Evolutionary conservation across 1,139 yeast species (phyloP).

Genomic region (Sugiyamaella paludigena): DNA sequence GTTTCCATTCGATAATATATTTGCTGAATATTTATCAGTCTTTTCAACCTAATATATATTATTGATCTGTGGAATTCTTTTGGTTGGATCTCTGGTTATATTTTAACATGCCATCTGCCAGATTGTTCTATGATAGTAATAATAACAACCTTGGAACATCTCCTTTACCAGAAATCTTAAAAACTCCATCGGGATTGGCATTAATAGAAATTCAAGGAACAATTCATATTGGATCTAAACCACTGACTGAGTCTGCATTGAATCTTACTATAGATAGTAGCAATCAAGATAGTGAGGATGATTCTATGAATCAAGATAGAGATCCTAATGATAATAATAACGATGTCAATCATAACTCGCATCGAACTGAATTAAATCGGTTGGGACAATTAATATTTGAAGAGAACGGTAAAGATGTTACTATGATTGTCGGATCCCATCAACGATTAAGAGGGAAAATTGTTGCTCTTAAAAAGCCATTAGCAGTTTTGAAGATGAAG

Average conservation of each 20-base stretch:
- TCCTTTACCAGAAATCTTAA: slow-evolving; percentile 28
- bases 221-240: slow-evolving; percentile 30
- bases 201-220: slow-evolving; percentile 38
- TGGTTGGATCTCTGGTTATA: too few relatives aligned
- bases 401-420: slow-evolving; percentile 29
- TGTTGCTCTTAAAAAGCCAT: slow-evolving; percentile 35
- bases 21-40: too few relatives aligned
- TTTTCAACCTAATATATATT: too few relatives aligned
- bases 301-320: slow-evolving; percentile 5
- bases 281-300: slow-evolving; percentile 9
- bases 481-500: slow-evolving; percentile 34
- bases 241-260: slow-evolving; percentile 24
- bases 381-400: slow-evolving; percentile 30
- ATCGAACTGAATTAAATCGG: slow-evolving; percentile 8
- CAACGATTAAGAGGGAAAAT: slow-evolving; percentile 39
- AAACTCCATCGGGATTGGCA: slow-evolving; percentile 36
- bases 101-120: slow-evolving; percentile 13
- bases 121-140: not conserved
- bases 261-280: slow-evolving; percentile 19
- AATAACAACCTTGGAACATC: not conserved
- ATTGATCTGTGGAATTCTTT: too few relatives aligned
- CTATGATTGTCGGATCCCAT: slow-evolving; percentile 35
- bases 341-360: slow-evolving; percentile 4
- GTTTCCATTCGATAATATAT: too few relatives aligned
- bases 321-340: not conserved